phyloP scores from a whole-genome alignment of 345 rosid species.

The Murraya koenigii region DNA sequence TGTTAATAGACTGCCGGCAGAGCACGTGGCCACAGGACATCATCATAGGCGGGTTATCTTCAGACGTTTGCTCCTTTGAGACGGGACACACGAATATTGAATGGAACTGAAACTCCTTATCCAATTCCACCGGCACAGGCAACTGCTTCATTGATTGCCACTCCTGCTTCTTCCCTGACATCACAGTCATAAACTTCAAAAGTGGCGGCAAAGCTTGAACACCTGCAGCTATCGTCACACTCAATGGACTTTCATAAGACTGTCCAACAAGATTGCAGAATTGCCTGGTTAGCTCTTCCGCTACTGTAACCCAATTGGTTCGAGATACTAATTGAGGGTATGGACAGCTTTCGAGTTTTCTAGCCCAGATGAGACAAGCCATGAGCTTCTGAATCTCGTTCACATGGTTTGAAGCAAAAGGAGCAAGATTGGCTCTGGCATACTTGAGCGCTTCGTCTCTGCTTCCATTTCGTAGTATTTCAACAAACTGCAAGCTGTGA shows the following conservation, averaged over 20 bases:
- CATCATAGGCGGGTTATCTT: slow-evolving; percentile 72
- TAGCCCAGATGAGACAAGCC: slow-evolving; percentile 47
- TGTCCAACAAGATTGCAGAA: slow-evolving; percentile 54
- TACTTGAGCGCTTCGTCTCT: slow-evolving; percentile 57
- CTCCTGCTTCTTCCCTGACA: slow-evolving; percentile 58
- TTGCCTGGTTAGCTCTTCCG: slow-evolving; percentile 46
- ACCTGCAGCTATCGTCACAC: slow-evolving; percentile 55
- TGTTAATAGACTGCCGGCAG: slow-evolving; percentile 53
- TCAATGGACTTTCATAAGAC: slow-evolving; percentile 49
- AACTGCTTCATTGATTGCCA: slow-evolving; percentile 63
- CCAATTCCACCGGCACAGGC: slow-evolving; percentile 63
- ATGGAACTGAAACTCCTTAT: slow-evolving; percentile 59
- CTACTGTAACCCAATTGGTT: slow-evolving; percentile 35
- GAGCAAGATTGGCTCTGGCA: slow-evolving; percentile 42
- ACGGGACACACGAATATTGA: slow-evolving; percentile 71
- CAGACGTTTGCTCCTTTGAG: slow-evolving; percentile 60
- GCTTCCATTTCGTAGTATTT: slow-evolving; percentile 43
- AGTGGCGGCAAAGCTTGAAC: slow-evolving; percentile 54
- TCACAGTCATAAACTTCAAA: slow-evolving; percentile 56
- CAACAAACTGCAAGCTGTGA: slow-evolving; percentile 60
- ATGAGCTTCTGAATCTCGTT: slow-evolving; percentile 48
- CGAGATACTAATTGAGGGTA: slow-evolving; percentile 47
- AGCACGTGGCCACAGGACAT: slow-evolving; percentile 70
- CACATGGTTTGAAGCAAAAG: slow-evolving; percentile 39
- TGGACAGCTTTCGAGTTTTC: slow-evolving; percentile 43